Evolutionary conservation across 352 stramenopile species (phyloP), one percentile per base, ranked within the genome.

Genomic region (Pythium myriotylum): DNA sequence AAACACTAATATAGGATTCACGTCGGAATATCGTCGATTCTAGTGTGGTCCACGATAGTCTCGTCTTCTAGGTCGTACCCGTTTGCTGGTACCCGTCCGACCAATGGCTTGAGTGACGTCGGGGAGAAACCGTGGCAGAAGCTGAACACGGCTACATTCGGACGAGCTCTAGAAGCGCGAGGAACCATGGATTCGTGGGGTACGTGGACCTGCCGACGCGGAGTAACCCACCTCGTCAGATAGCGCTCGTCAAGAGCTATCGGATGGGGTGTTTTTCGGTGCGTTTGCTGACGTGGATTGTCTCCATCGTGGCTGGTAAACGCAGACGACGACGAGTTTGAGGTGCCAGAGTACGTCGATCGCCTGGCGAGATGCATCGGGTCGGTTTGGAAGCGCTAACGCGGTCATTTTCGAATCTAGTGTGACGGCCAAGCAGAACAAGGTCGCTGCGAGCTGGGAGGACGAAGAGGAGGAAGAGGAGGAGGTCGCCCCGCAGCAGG

Each of bases 241-340:
- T 53, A 52, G 52, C 8, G 16, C 43, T n/a, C 22, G n/a, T 62
- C 42, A 54, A 20, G 45, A 43, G 26, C 32, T 62, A 12, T 54
- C 20, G 42, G 39, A 47, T 52, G 41, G 19, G 40, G 20, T 45
- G 1, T 24, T 55, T 59, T 51, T 59, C 39, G 29, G 33, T 29
- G 0, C 20, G 29, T 17, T 22, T 46, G 4, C 22, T 35, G 35
- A 45, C 0, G 20, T 23, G 17, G 24, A 16, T 40, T 24, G n/a
- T 42, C 45, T 20, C 33, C 19, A 50, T 13, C 37, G 29, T 50
- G 7, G 23, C 16, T 32, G 24, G 6, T 19, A 55, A 50, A 16
- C 12, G 6, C 65, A 93, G 84, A 93, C 64, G 84, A 93, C 60
- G 84, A 93, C 49, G 84, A 93, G 64, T 93, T 91, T 61, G 84